Evolutionary conservation across 495 filamentous ascomycete species (phyloP), one percentile per base, ranked within the genome.

Genomic region (Tuber umbilicatum): DNA sequence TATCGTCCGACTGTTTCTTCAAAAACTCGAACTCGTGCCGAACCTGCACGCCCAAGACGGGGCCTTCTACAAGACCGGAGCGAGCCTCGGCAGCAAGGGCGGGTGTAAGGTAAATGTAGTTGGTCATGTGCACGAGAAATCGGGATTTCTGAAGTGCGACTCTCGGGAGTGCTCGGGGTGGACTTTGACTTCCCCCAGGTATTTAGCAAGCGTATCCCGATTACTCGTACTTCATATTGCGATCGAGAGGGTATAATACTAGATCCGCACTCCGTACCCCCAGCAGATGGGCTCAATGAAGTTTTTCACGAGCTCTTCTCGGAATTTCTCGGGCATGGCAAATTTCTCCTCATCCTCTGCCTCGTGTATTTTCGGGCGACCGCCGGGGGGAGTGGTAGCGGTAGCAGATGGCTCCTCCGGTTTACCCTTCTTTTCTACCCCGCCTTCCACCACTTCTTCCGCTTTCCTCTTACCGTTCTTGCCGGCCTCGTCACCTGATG

Each of bases 231-330:
- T 35, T 64, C 55, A 64, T 17, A 64, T 35, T 35, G 27, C 27
- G 55, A 35, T 64, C 12, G 35, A 70, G 35, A 78, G 77, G 77
- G 77, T 76, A 40, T 74, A 79, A 73, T 77, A 82, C 81, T 80
- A 80, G 71, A 82, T 79, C 68, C 81, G 81, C 67, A 82, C 75
- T 35, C 78, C 78, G 73, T 82, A 80, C 71, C 78, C 78, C 81
- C 81, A 82, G 74, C 81, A 80, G 43, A 82, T 74, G 39, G 81
- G 81, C 78, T 82, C 81, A 69, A 82, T 75, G 60, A 82, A 82
- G 75, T 82, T 82, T 68, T 81, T 82, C 71, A 82, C 78, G 14
- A 82, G 72, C 45, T 82, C 81, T 50, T 82, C 81, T 68, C 81
- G 77, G 74, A 82, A 82, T 47, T 73, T 81, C 70, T 82, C 81